Evolutionary conservation across 108 stramenopile species (phyloP).

Genomic region (Licmophora abbreviata): DNA sequence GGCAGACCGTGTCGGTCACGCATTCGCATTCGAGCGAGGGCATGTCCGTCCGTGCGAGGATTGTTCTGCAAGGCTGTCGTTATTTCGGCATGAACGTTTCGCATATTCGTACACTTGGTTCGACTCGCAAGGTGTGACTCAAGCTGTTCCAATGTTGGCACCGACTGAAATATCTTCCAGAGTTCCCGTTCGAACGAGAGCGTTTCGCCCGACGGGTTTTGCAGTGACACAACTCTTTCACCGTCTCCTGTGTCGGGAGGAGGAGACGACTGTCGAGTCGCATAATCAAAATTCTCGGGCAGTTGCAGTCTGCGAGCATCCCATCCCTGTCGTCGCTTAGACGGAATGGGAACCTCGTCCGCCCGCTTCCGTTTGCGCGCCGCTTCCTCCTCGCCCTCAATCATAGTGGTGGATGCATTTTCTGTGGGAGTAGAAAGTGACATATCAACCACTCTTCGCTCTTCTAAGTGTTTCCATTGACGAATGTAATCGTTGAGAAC

Average conservation of each 20-base stretch:
- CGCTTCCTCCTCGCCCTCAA: constrained; percentile 7
- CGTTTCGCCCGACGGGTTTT: constrained; percentile 11
- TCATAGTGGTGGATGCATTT: constrained; percentile 11
- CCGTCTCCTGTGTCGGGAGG: constrained; percentile 9
- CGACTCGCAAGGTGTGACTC: constrained; percentile 32
- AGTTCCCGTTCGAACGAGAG: constrained; percentile 61
- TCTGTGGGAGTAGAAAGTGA: background rate
- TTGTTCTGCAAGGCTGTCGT: constrained; percentile 35
- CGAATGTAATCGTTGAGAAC: constrained; percentile 17
- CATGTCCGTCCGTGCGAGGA: too few relatives aligned
- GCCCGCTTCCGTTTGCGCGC: background rate
- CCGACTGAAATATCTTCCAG: constrained; percentile 56
- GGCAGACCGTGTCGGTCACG: constrained; percentile 56
- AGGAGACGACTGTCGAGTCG: constrained; percentile 3
- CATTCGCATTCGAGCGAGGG: constrained; percentile 43
- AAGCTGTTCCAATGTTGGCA: constrained; percentile 42
- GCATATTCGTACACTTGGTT: constrained; percentile 21
- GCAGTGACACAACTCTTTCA: constrained; percentile 16
- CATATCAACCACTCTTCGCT: constrained; percentile 13
- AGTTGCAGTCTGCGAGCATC: constrained; percentile 16
- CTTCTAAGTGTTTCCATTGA: constrained; percentile 51
- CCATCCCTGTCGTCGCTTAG: constrained; percentile 13
- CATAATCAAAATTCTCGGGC: constrained; percentile 44
- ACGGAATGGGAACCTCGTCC: constrained; percentile 4
- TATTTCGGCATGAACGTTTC: too few relatives aligned